Base-by-base conservation (phyloP, 495 filamentous ascomycete genomes). In the Penicillium cinerascens region DNA sequence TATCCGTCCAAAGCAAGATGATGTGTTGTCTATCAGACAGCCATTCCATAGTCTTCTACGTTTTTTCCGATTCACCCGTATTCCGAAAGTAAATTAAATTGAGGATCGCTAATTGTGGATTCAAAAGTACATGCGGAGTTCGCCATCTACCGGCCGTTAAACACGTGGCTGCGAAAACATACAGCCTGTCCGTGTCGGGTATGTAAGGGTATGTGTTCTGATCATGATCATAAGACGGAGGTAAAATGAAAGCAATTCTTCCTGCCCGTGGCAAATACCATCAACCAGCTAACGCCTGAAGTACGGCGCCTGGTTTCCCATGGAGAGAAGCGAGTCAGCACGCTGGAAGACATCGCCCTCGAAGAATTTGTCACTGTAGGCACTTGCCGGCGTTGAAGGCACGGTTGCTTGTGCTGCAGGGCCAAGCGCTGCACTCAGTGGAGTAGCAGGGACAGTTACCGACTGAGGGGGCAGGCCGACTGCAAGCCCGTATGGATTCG, bases 381-480 rank as follows among this genome's bases (percentile, higher is more conserved):
- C 83, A 66, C 81, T 88, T 47, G 82, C 83, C 21, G 88, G 87
- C 0, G 87, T 91, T 8, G 84, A 87, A 5, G 91, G 89, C 17
- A 96, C 84, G 1, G 91, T 96, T 2, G 91, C 90, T 65, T 93
- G 89, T 15, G 89, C 89, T 35, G 91, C 91, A 7, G 90, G 88
- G 4, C 91, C 91, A 4, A 96, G 79, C 13, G 91, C 91, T 15
- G 91, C 91, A 59, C 87, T 92, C 51, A 92, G 76, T 6, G 91
- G 91, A 4, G 84, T 87, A 4, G 84, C 76, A 27, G 82, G 83
- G 9, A 85, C 61, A 38, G 73, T 60, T 10, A 72, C 46, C 1
- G 73, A 75, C 37, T 64, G 78, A 47, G 60, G 74, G 46, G 66
- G 76, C 52, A 69, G 58, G 64, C 51, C 59, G 7, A 57, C 63